Percentiles rank a stretch among this genome's conserved stretches.
These are phyloP conservation scores for Russula earlei DNA, from an alignment of 768 basidiomycete genomes.

Conservation along the genomic window DNA sequence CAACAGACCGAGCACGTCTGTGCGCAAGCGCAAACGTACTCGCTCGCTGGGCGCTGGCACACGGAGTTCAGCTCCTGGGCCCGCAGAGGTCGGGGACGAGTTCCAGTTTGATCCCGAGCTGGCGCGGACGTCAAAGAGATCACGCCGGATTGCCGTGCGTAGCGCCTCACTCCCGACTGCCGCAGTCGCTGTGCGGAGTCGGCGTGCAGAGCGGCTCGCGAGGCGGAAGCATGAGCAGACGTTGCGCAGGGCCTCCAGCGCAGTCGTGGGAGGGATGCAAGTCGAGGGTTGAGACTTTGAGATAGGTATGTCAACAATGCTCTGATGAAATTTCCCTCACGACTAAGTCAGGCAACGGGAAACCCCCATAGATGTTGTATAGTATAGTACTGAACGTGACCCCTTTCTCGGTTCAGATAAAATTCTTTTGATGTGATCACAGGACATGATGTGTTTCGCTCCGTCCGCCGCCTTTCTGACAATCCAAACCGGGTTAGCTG, in stretches of 20 bases:
- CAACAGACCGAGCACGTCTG: neutral
- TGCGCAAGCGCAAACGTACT: conserved; percentile 13
- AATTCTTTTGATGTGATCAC: too few species aligned
- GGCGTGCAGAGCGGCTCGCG: neutral
- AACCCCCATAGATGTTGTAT: too few species aligned
- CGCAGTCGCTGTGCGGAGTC: neutral
- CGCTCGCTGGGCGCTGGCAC: neutral
- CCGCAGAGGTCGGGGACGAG: neutral
- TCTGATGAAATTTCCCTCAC: too few species aligned
- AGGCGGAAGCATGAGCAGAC: conserved; percentile 7
- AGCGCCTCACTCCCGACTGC: neutral
- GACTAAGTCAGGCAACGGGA: too few species aligned
- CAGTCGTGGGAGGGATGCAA: conserved; percentile 3
- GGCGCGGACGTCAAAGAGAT: conserved; percentile 7
- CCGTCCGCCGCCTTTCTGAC: too few species aligned
- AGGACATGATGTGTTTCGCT: too few species aligned
- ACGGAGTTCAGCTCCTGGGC: neutral
- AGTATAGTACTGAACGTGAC: too few species aligned
- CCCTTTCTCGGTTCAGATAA: too few species aligned
- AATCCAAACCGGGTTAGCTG: too few species aligned
- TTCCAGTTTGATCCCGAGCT: neutral
- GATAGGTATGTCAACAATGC: too few species aligned
- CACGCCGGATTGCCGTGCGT: conserved; percentile 6
- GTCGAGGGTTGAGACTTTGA: neutral
- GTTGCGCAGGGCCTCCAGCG: neutral